Percentiles rank a stretch among this genome's conserved stretches.
These are phyloP conservation scores for Blastocystis sp. DNA, from an alignment of 352 stramenopile genomes.

Conservation along the genomic window DNA sequence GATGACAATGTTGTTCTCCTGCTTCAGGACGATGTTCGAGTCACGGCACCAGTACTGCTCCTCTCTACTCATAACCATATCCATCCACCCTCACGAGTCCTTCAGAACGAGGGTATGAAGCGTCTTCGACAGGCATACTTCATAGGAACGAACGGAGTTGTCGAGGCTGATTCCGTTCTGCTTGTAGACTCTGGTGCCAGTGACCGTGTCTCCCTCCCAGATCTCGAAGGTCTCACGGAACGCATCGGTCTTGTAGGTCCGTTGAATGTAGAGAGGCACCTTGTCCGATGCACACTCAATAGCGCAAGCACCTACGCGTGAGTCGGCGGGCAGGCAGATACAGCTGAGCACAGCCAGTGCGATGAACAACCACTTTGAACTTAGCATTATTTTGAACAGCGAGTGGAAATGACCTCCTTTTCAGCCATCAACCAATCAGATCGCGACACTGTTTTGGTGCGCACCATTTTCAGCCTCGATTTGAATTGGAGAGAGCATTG, in stretches of 20 bases:
- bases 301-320: conserved; percentile 1
- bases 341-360: no score
- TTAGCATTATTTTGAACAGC: no score
- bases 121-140: neutral
- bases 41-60: neutral
- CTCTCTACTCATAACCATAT: neutral
- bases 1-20: neutral
- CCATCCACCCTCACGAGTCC: neutral
- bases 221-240: conserved; percentile 14
- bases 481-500: no score
- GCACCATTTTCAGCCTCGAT: no score
- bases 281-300: neutral
- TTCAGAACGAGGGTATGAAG: conserved; percentile 12
- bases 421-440: no score
- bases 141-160: neutral
- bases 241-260: neutral
- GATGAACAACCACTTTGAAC: no score
- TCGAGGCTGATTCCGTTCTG: neutral
- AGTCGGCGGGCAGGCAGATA: neutral
- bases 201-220: conserved; percentile 32
- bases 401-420: no score
- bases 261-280: neutral
- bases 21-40: neutral
- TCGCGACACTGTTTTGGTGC: no score
- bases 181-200: neutral